Conservation (phyloP, 495 filamentous ascomycete genomes). For the Daldinia bambusicola region DNA sequence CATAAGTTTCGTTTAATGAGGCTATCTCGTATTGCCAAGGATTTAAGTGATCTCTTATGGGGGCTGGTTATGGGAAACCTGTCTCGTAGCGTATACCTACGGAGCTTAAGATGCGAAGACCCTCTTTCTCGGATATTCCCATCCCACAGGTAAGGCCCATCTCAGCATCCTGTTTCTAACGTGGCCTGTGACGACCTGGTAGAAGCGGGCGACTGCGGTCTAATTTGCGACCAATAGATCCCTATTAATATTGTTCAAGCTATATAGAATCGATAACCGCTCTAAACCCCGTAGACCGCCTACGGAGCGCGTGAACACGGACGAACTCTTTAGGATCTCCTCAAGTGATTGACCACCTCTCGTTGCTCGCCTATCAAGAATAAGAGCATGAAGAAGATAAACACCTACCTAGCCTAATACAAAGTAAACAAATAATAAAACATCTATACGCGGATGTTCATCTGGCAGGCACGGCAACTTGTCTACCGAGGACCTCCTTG, state of each 20-base stretch:
- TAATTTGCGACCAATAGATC: constrained; percentile 10
- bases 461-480: constrained; percentile 43
- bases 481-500: constrained; percentile 46
- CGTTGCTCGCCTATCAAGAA: too few species aligned
- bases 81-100: constrained; percentile 21
- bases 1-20: constrained; percentile 44
- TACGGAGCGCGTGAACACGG: not conserved
- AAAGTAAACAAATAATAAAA: constrained; percentile 31
- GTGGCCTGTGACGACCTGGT: constrained; percentile 25
- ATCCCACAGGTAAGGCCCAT: constrained; percentile 41
- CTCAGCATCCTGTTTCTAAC: constrained; percentile 26
- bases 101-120: constrained; percentile 38
- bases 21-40: constrained; percentile 43
- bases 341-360: too few species aligned
- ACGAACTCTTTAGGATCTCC: not conserved
- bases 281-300: constrained; percentile 16
- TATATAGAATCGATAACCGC: not conserved
- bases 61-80: constrained; percentile 29
- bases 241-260: constrained; percentile 20
- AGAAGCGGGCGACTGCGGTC: constrained; percentile 21
- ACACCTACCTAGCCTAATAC: not conserved
- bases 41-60: constrained; percentile 30
- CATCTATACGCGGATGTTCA: constrained; percentile 29
- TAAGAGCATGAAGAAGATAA: too few species aligned
- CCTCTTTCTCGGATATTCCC: constrained; percentile 39